Base-by-base conservation (phyloP, 2,329 filamentous ascomycete species). In the Helotiales sp. region DNA sequence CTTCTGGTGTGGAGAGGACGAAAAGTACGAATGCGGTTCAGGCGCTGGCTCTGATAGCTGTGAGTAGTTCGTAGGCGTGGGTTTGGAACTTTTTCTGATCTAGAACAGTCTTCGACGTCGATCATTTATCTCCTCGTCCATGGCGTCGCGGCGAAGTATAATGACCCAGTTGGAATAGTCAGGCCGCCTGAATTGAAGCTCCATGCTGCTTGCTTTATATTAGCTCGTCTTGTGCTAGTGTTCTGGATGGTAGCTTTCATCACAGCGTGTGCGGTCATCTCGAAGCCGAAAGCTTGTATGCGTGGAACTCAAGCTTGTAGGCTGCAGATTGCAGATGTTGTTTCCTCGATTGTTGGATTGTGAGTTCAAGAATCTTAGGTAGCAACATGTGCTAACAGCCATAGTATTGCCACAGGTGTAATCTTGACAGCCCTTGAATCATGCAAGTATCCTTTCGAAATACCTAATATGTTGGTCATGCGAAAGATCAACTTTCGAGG, bases 351-450 rank as follows among this genome's bases (percentile, higher is more conserved):
- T 54, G 17, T 72, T 20, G 71, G 67, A 30, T 69, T 73, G 74
- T 75, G 49, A 69, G 73, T 70, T 22, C 5, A n/a, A 8, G 24
- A 13, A 3, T 24, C 4, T 50, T 8, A 13, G 8, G 2, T 24
- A 3, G 11, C n/a, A n/a, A 6, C 8, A 32, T 26, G 28, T 5
- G 24, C 45, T 64, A 30, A 68, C n/a, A 34, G 15, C 11, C 34
- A 22, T 15, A 76, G 74, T 37, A 26, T 72, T 17, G 61, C 69
- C 55, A 72, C 61, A 32, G 73, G 73, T 17, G 61, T 73, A 0
- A 66, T 75, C 17, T 58, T 76, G 17, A 73, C 72, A 22, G 71
- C 73, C 5, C 67, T 76, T 1, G 72, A 75, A 66, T 66, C 73
- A 1, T 74, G 73, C 63, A 69, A 72, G 54, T 71, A 71, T 26